Evolutionary conservation across 352 stramenopile genomes (phyloP), one percentile per base, ranked within the genome.

Genomic region (Globisporangium canariense): DNA sequence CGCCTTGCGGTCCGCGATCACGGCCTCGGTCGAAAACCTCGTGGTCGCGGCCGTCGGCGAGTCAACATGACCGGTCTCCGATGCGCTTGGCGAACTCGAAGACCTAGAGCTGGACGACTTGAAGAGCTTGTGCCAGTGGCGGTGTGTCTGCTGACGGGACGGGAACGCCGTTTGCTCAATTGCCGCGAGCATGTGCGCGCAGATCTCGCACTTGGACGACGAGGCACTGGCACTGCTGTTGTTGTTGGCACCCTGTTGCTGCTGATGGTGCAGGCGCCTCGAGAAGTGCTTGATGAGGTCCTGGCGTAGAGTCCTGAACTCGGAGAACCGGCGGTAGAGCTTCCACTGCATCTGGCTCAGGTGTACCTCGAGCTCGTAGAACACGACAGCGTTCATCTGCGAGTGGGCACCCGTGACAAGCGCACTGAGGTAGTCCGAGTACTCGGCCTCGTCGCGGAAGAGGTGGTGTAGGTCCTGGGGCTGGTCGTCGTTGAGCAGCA

Each of bases 361-460:
- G 62, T 85, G 79, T 13, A 90, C 68, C 58, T 90, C 75, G 22
- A 93, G n/a, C 38, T 84, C 69, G 46, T 93, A 93, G 47, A 81
- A 88, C 13, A 91, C 77, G 18, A 90, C 75, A 11, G 73, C 69
- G 51, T 91, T 76, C 30, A 76, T 66, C 49, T 89, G 71, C 13
- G 73, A 57, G 60, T 90, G 83, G 4, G 76, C 59, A 4, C 77
- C 71, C 0, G 76, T 87, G 46, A 89, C 43, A 8, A 65, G 47
- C 34, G 77, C 76, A 7, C 68, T 71, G 53, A 93, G 62, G 70
- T 93, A 91, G 60, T 93, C 84, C 38, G 84, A 93, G 68, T 93
- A 93, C 67, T 93, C 84, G 25, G 84, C 82, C 59, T 92, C 79
- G 43, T 91, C 81, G 2, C 79, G 81, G 58, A 91, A 88, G 10